phyloP scores from a whole-genome alignment of 306 rosid species.

The Vigna angularis region DNA sequence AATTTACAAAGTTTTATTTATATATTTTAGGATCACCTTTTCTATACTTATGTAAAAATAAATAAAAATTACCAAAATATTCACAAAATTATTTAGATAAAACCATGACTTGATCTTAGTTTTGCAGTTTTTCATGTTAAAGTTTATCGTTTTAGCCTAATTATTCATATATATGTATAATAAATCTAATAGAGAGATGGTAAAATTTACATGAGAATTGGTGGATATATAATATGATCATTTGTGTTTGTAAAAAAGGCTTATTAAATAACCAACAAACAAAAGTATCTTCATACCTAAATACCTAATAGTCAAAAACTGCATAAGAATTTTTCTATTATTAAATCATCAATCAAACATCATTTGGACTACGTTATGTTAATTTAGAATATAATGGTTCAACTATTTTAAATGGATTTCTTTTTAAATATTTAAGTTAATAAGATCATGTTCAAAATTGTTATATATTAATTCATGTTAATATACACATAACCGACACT shows the following conservation, averaged over 20 bases:
- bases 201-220: not conserved
- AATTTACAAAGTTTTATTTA: not conserved
- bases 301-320: not conserved
- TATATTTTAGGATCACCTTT: not conserved
- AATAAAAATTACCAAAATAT: not conserved
- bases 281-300: constrained; percentile 2
- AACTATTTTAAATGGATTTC: too few species aligned
- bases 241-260: too few species aligned
- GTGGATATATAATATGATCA: not conserved
- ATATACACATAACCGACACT: too few species aligned
- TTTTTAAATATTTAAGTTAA: too few species aligned
- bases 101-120: not conserved
- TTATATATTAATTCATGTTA: too few species aligned
- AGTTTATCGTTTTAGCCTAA: too few species aligned
- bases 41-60: not conserved
- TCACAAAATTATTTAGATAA: not conserved
- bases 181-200: not conserved
- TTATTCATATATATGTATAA: too few species aligned
- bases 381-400: too few species aligned
- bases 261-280: constrained; percentile 4
- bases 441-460: too few species aligned
- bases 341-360: too few species aligned
- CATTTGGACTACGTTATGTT: too few species aligned
- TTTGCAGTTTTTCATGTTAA: too few species aligned
- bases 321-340: not conserved